phyloP scores from a whole-genome alignment of 352 stramenopile species.

The Thraustochytrium striatum region DNA sequence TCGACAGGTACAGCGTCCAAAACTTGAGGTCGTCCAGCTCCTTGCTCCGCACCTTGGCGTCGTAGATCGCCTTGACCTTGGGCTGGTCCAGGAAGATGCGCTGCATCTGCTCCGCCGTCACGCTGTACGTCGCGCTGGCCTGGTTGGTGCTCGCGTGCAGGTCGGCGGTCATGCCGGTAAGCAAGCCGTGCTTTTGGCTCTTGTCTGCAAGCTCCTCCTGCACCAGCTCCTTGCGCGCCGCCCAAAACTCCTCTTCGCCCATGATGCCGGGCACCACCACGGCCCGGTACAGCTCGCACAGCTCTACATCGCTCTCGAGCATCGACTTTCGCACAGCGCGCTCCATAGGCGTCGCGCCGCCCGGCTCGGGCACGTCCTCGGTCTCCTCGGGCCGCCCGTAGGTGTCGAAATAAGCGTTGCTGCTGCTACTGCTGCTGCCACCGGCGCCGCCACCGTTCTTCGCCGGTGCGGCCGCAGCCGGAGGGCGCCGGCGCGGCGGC shows the following conservation, averaged over 20 bases:
- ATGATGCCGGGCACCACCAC: neutral
- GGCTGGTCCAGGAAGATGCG: slow-evolving; percentile 41
- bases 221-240: neutral
- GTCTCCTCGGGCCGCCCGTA: slow-evolving; percentile 8
- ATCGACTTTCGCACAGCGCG: neutral
- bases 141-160: neutral
- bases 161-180: slow-evolving; percentile 18
- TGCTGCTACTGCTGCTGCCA: neutral
- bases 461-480: neutral
- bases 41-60: slow-evolving; percentile 33
- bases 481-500: neutral
- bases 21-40: slow-evolving; percentile 18
- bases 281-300: neutral
- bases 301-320: slow-evolving; percentile 6
- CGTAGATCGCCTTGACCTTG: slow-evolving; percentile 8
- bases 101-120: slow-evolving; percentile 29
- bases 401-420: slow-evolving; percentile 37
- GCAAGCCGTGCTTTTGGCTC: neutral
- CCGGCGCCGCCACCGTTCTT: neutral
- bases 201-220: neutral
- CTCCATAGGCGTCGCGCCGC: neutral
- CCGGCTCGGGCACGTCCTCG: slow-evolving; percentile 5
- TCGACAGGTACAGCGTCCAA: slow-evolving; percentile 34
- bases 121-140: slow-evolving; percentile 1
- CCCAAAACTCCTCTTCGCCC: slow-evolving; percentile 29